A percentile compares a stretch with the other conserved stretches of the same genome.
phyloP scores from a whole-genome alignment of 768 basidiomycete genomes.

The Xerocomellus chrysenteron region DNA sequence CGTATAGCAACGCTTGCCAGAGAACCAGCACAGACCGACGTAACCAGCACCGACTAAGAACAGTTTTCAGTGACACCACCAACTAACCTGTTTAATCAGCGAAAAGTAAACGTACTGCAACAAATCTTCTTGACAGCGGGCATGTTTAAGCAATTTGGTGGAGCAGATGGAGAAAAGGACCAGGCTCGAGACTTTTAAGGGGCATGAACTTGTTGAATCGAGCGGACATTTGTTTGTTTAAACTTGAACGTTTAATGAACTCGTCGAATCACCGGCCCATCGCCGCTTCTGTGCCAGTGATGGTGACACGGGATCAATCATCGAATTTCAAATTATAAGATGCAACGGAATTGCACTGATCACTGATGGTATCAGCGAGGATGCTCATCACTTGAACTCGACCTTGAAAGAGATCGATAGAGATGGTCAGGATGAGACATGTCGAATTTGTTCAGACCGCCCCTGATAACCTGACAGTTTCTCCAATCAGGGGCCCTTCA shows the following conservation, averaged over 20 bases:
- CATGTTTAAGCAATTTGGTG: constrained; percentile 12
- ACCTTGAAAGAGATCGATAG: too few relatives aligned
- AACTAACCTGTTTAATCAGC: neutral
- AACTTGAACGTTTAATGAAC: too few relatives aligned
- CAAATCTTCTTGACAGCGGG: constrained; percentile 77
- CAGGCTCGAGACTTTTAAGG: neutral
- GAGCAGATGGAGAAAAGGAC: too few relatives aligned
- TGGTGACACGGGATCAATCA: neutral
- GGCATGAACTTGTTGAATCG: neutral
- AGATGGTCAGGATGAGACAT: neutral
- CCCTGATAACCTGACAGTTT: neutral
- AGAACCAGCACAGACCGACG: constrained; percentile 61
- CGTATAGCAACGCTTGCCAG: neutral
- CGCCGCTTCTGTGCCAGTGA: neutral
- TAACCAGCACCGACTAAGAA: constrained; percentile 82
- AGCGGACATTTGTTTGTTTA: neutral
- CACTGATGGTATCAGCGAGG: too few relatives aligned
- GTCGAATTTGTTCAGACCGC: neutral
- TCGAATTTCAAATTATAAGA: neutral
- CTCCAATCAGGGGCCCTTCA: too few relatives aligned
- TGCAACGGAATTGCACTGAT: too few relatives aligned
- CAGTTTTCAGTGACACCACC: constrained; percentile 4
- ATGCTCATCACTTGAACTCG: neutral
- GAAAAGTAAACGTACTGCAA: constrained; percentile 64
- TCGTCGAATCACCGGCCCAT: too few relatives aligned